These are phyloP conservation scores for Botrytis elliptica DNA, from an alignment of 2,329 filamentous ascomycete species.

Conservation along the genomic window DNA sequence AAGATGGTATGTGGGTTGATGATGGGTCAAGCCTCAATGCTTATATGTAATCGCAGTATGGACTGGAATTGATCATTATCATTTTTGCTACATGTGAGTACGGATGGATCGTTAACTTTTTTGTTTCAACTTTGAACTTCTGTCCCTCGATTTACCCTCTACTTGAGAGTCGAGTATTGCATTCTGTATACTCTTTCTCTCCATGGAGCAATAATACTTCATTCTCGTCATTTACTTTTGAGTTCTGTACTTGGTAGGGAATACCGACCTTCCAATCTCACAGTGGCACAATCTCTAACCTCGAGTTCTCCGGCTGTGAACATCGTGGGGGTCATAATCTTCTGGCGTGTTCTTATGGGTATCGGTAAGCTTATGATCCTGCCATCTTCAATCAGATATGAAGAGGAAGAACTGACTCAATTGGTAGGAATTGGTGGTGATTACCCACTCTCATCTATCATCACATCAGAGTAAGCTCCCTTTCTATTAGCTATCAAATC, in stretches of 20 bases:
- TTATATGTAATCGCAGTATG: constrained; percentile 50
- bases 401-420: background rate
- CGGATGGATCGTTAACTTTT: background rate
- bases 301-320: constrained; percentile 60
- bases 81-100: constrained; percentile 63
- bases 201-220: background rate
- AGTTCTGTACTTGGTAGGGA: background rate
- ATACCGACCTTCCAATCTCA: background rate
- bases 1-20: constrained; percentile 46
- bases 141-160: background rate
- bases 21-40: background rate
- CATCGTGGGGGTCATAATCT: constrained; percentile 66
- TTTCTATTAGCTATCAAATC: background rate
- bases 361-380: constrained; percentile 29
- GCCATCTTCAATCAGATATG: background rate
- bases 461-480: constrained; percentile 63
- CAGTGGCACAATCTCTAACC: constrained; percentile 64
- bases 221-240: background rate
- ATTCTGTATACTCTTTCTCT: background rate
- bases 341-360: constrained; percentile 76
- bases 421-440: constrained; percentile 71
- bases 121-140: background rate
- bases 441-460: constrained; percentile 79
- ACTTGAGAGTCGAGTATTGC: background rate
- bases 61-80: constrained; percentile 74